Conservation (phyloP, 495 filamentous ascomycete genomes). For the Xylaria cubensis region DNA sequence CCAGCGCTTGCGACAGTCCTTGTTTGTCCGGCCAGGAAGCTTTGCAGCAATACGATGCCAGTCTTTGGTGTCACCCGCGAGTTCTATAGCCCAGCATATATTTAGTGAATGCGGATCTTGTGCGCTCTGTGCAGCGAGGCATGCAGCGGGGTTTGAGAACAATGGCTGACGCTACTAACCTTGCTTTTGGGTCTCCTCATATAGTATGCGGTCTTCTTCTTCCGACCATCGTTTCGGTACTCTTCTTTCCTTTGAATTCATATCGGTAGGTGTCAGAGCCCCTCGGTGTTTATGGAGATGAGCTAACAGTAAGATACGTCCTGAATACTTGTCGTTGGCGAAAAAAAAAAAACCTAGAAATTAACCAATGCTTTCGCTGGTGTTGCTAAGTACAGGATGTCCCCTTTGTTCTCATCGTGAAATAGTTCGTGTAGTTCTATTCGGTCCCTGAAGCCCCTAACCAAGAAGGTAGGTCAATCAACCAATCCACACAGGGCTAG, state of each 20-base stretch:
- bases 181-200: slow-evolving; percentile 41
- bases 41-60: slow-evolving; percentile 46
- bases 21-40: slow-evolving; percentile 49
- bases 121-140: neutral
- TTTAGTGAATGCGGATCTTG: neutral
- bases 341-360: neutral
- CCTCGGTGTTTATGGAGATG: neutral
- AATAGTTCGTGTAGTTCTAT: neutral
- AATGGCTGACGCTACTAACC: slow-evolving; percentile 11
- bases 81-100: neutral
- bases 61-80: slow-evolving; percentile 29
- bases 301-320: neutral
- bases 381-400: neutral
- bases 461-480: neutral
- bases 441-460: neutral
- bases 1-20: slow-evolving; percentile 53
- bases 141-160: neutral
- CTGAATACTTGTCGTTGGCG: neutral
- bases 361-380: neutral
- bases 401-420: neutral
- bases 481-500: neutral
- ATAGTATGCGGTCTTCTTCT: slow-evolving; percentile 40
- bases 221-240: slow-evolving; percentile 44
- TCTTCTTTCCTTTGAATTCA: slow-evolving; percentile 28
- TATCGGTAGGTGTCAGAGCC: neutral